Evolutionary conservation across 1,284 basidiomycete species (phyloP).

Genomic region (Veloboletus limbatus): DNA sequence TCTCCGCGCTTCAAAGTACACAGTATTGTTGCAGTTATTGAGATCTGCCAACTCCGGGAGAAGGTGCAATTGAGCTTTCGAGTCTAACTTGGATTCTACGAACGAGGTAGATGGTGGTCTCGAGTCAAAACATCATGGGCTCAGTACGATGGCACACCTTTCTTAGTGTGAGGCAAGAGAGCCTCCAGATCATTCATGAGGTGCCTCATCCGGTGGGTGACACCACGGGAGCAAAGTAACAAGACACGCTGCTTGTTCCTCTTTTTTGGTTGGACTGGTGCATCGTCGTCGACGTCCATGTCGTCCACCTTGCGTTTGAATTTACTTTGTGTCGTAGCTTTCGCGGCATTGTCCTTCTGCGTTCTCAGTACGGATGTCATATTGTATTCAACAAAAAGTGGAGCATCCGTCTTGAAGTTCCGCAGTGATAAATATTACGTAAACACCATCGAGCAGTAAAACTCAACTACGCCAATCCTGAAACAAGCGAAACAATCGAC

Average conservation of each 20-base stretch:
- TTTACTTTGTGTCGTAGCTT: constrained; percentile 44
- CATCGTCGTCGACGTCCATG: constrained; percentile 47
- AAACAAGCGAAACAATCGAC: constrained; percentile 1
- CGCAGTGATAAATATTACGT: constrained; percentile 15
- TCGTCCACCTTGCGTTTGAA: constrained; percentile 65
- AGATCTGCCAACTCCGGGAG: constrained; percentile 97
- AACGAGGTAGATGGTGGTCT: constrained; percentile 1
- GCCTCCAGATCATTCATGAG: constrained; percentile 94
- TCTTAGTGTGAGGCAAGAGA: constrained; percentile 94
- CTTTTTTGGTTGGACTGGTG: constrained; percentile 45
- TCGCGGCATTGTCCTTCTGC: constrained; percentile 57
- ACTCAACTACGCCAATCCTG: neutral
- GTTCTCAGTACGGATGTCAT: constrained; percentile 67
- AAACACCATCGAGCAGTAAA: no score
- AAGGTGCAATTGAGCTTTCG: constrained; percentile 91
- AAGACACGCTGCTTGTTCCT: constrained; percentile 88
- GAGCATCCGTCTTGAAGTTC: neutral
- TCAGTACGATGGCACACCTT: constrained; percentile 57
- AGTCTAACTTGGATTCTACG: constrained; percentile 93
- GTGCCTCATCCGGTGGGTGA: constrained; percentile 97
- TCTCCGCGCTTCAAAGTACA: constrained; percentile 96
- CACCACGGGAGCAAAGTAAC: constrained; percentile 89
- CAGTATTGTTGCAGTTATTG: constrained; percentile 96
- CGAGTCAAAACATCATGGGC: neutral
- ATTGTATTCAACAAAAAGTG: constrained; percentile 36